Percentiles rank a stretch among this genome's conserved stretches.
Conservation (phyloP, 768 basidiomycete genomes). For the Auricularia sp. region DNA sequence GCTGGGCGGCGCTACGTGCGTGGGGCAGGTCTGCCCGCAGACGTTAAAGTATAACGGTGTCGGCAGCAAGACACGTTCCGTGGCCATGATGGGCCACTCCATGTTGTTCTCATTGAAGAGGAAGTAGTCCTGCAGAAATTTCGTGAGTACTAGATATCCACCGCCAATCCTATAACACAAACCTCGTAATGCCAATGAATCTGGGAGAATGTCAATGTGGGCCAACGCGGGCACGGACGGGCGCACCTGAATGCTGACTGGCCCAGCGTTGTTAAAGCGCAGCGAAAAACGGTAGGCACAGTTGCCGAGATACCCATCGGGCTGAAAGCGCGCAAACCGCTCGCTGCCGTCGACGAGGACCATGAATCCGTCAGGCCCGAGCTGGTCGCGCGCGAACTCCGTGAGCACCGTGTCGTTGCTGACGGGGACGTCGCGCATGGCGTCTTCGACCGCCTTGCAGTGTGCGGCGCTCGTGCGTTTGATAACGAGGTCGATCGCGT, state of each 20-base stretch:
- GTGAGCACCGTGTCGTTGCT: neutral
- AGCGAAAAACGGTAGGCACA: neutral
- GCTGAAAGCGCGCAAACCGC: neutral
- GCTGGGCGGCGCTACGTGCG: neutral
- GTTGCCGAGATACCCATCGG: neutral
- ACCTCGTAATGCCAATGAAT: neutral
- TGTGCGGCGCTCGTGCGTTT: neutral
- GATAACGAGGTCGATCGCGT: neutral
- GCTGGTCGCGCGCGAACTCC: neutral
- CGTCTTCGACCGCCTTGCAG: neutral
- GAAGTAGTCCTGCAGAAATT: neutral
- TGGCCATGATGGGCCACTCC: neutral
- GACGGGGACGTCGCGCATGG: neutral
- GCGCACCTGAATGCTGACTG: neutral
- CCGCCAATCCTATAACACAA: neutral
- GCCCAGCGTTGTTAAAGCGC: conserved; percentile 1
- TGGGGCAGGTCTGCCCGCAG: neutral
- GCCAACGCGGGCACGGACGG: neutral
- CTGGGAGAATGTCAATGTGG: neutral
- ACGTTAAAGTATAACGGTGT: neutral
- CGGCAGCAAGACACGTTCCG: neutral
- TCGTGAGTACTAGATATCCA: neutral
- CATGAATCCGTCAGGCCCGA: neutral
- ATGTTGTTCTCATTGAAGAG: neutral
- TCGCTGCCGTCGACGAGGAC: neutral